Evolutionary conservation across 2,329 filamentous ascomycete species (phyloP), one percentile per base, ranked within the genome.

Genomic region (Celoporthe dispersa): DNA sequence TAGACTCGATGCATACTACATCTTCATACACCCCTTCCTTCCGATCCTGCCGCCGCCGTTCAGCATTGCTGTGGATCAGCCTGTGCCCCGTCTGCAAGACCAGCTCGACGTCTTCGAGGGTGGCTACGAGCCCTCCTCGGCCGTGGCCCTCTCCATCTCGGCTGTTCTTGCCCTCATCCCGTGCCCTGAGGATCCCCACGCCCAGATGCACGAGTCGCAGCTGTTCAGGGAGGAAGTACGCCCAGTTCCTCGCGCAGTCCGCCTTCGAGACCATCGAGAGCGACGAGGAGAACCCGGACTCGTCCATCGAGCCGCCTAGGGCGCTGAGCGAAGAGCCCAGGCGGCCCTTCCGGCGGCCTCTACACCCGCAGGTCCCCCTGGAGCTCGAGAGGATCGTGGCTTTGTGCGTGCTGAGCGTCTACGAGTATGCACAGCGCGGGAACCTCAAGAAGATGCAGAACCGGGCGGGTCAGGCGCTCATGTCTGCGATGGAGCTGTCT

Each of bases 401-500:
- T 2, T 77, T 86, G 44, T 77, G 84, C 64, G 73, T 87, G 16
- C 75, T 87, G 2, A 84, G 83, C 73, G 80, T 85, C 6, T 87
- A 86, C 73, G 85, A 87, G 75, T 87, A 87, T 75, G 81, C 83
- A 0, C 84, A 87, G 70, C 79, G 85, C 7, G 85, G 85, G 0
- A 87, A 87, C 73, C 76, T 86, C 72, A 83, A 83, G 71, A 86
- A 86, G 75, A 85, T 86, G 84, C 79, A 81, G 67, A 81, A 79
- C 68, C 79, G 84, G 66, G 81, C 84, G 0, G 83, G 83, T 0
- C 81, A 85, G 68, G 84, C 85, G 3, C 73, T 86, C 51, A 78
- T 84, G 70, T 75, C 80, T 22, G 84, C 84, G 9, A 83, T 85
- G 79, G 80, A 79, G 41, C 73, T 84, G 33, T 80, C 77, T 7